A percentile compares a stretch with the other conserved stretches of the same genome.
phyloP scores from a whole-genome alignment of 2,329 filamentous ascomycete genomes.

The Dichotomopilus funicola region DNA sequence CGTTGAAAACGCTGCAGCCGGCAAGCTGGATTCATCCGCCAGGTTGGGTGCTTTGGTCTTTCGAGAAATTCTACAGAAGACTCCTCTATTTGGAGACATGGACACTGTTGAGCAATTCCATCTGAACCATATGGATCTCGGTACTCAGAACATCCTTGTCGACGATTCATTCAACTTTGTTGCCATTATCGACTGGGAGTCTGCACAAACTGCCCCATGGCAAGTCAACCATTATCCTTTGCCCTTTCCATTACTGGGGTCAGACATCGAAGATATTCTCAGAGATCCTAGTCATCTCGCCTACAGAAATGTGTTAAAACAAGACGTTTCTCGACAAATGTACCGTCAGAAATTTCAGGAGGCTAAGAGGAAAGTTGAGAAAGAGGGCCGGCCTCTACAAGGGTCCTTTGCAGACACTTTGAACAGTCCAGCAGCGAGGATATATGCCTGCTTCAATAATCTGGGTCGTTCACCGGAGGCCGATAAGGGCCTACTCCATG shows the following conservation, averaged over 20 bases:
- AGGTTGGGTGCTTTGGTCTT: constrained; percentile 21
- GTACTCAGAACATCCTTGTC: constrained; percentile 30
- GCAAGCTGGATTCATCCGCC: background rate
- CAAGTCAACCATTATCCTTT: constrained; percentile 28
- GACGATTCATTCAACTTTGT: constrained; percentile 28
- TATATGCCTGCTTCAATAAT: background rate
- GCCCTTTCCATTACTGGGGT: constrained; percentile 25
- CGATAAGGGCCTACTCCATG: background rate
- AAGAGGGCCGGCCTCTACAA: background rate
- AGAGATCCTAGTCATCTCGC: background rate
- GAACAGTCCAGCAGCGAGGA: background rate
- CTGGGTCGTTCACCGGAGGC: background rate
- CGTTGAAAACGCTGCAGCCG: background rate
- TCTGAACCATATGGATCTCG: constrained; percentile 31
- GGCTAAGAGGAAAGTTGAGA: background rate
- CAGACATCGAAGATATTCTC: constrained; percentile 4
- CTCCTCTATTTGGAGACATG: constrained; percentile 17
- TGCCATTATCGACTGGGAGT: constrained; percentile 30
- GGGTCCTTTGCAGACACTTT: background rate
- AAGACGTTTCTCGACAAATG: background rate
- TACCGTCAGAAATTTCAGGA: background rate
- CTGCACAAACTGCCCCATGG: constrained; percentile 28
- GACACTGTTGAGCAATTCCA: constrained; percentile 16
- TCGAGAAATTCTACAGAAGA: constrained; percentile 22
- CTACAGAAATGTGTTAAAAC: background rate